Evolutionary conservation across 1,139 yeast genomes (phyloP).

Genomic region (Blastobotrys arbuscula): DNA sequence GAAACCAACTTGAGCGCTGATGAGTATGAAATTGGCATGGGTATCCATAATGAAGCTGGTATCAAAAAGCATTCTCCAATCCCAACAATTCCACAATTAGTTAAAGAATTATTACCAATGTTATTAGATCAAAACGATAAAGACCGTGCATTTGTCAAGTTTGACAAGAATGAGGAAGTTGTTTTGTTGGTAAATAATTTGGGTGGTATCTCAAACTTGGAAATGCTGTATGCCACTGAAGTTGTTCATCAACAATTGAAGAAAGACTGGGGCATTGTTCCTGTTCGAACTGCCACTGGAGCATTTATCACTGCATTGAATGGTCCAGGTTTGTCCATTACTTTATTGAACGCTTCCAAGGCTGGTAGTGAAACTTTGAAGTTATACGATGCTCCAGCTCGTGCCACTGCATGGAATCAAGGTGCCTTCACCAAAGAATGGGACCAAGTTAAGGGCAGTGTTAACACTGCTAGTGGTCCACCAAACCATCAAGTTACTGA

Average conservation of each 20-base stretch:
- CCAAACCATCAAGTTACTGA: slow-evolving; percentile 22
- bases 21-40: slow-evolving; percentile 89
- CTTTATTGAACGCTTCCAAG: slow-evolving; percentile 58
- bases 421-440: slow-evolving; percentile 31
- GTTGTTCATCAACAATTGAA: slow-evolving; percentile 42
- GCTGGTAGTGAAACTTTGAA: slow-evolving; percentile 35
- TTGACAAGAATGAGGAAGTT: slow-evolving; percentile 55
- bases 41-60: slow-evolving; percentile 95
- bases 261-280: slow-evolving; percentile 48
- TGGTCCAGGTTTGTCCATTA: slow-evolving; percentile 86
- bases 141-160: slow-evolving; percentile 46
- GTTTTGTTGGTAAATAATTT: slow-evolving; percentile 69
- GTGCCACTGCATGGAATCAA: slow-evolving; percentile 78
- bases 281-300: slow-evolving; percentile 63
- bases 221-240: slow-evolving; percentile 59
- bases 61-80: slow-evolving; percentile 63
- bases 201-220: slow-evolving; percentile 81
- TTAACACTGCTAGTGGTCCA: slow-evolving; percentile 34
- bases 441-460: slow-evolving; percentile 34
- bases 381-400: slow-evolving; percentile 61
- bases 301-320: slow-evolving; percentile 80
- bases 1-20: slow-evolving; percentile 49
- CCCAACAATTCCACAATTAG: slow-evolving; percentile 43
- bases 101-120: slow-evolving; percentile 31
- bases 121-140: slow-evolving; percentile 30